Percentiles rank a stretch among this genome's conserved stretches.
These are phyloP conservation scores for Aspergillus clavatus DNA, from an alignment of 2,329 filamentous ascomycete species.

Conservation along the genomic window DNA sequence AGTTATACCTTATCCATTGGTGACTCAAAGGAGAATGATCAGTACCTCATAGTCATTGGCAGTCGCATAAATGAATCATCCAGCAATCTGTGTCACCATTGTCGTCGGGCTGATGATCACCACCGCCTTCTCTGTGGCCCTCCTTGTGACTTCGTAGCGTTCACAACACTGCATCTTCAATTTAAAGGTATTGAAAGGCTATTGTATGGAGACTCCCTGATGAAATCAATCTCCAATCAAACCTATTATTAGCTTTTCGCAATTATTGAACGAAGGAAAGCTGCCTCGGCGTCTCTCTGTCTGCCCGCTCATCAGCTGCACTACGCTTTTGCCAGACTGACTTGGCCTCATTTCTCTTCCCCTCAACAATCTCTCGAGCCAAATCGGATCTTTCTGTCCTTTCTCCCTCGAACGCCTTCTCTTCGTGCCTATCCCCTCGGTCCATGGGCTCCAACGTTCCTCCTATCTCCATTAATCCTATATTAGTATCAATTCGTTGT, in stretches of 20 bases:
- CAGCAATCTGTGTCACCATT: not conserved
- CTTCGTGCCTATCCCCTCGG: constrained; percentile 1
- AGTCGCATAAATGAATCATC: not conserved
- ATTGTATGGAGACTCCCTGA: too few relatives aligned
- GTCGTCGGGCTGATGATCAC: not conserved
- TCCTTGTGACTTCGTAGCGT: not conserved
- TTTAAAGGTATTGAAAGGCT: too few relatives aligned
- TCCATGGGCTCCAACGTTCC: constrained; percentile 29
- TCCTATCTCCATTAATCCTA: constrained; percentile 12
- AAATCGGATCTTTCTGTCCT: not conserved
- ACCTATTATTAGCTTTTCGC: not conserved
- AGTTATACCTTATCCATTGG: not conserved
- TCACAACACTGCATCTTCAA: too few relatives aligned
- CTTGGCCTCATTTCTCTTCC: constrained; percentile 11
- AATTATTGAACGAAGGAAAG: not conserved
- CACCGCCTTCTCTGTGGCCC: not conserved
- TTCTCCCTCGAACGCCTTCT: not conserved
- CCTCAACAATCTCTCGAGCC: not conserved
- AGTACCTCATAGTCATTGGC: not conserved
- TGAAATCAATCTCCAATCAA: too few relatives aligned
- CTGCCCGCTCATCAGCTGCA: constrained; percentile 6
- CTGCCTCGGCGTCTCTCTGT: not conserved
- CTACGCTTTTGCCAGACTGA: constrained; percentile 15
- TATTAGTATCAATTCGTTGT: constrained; percentile 35
- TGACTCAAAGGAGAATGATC: not conserved